Percentiles rank a stretch among this genome's conserved stretches.
These are phyloP conservation scores for Microstegium vimineum DNA, from an alignment of 176 grass and related monocot species.

Conservation along the genomic window DNA sequence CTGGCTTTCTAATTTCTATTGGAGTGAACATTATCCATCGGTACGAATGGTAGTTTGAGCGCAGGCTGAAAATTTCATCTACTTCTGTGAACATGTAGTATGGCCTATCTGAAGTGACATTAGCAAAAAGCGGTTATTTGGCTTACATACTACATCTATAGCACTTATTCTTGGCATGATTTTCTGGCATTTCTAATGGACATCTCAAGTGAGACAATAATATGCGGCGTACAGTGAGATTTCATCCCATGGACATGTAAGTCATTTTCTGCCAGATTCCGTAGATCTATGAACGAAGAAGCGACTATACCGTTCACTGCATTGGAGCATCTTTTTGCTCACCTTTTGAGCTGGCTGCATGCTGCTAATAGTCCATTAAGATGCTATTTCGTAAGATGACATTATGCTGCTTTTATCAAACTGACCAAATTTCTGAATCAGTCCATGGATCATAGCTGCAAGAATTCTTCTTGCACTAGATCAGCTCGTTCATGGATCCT, in stretches of 20 bases:
- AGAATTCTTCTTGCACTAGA: conserved; percentile 5
- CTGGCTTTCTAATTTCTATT: conserved; percentile 7
- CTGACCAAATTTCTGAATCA: conserved; percentile 1
- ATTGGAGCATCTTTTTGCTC: neutral
- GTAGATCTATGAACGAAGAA: neutral
- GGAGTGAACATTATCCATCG: conserved; percentile 25
- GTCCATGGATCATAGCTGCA: neutral
- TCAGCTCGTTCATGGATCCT: neutral
- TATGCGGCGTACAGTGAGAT: neutral
- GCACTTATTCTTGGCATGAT: neutral
- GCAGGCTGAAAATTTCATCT: conserved; percentile 39
- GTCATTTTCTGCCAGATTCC: conserved; percentile 10
- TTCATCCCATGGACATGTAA: conserved; percentile 20
- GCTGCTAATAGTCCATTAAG: conserved; percentile 1
- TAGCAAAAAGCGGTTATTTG: conserved; percentile 27
- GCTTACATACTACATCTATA: conserved; percentile 18
- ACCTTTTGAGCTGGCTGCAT: neutral
- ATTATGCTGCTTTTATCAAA: neutral
- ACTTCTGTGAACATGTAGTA: conserved; percentile 8
- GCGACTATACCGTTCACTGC: neutral
- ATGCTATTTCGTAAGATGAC: neutral
- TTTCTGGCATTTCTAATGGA: conserved; percentile 9
- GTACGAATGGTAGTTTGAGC: too few species aligned
- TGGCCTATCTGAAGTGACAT: conserved; percentile 2
- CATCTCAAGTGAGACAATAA: conserved; percentile 14